A percentile compares a stretch with the other conserved stretches of the same genome.
Evolutionary conservation across 768 basidiomycete species (phyloP).

Genomic region (Lyophyllum decastes): DNA sequence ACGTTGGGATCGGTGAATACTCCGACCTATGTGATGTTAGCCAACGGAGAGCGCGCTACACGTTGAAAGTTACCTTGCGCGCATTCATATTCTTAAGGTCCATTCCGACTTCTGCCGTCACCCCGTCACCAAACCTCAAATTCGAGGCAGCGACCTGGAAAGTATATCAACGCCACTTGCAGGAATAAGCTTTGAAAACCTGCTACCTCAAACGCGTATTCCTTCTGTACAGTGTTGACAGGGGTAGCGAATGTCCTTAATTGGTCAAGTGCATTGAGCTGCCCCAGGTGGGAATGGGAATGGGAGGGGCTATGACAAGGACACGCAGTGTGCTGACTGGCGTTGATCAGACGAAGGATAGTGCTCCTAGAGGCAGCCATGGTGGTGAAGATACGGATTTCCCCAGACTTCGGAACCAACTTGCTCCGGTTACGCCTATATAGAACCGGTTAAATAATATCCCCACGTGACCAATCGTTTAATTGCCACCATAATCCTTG

Average conservation of each 20-base stretch:
- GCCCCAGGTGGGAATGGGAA: conserved; percentile 40
- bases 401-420: conserved; percentile 6
- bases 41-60: conserved; percentile 6
- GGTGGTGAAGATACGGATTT: conserved; percentile 9
- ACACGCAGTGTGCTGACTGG: conserved; percentile 71
- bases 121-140: conserved; percentile 87
- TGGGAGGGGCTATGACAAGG: conserved; percentile 76
- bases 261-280: conserved; percentile 54
- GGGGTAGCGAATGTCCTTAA: conserved; percentile 79
- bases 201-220: conserved; percentile 87
- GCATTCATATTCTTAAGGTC: conserved; percentile 94
- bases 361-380: conserved; percentile 60
- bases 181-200: background rate
- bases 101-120: conserved; percentile 89
- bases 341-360: conserved; percentile 75
- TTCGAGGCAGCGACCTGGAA: conserved; percentile 82
- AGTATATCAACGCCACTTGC: background rate
- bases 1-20: conserved; percentile 93
- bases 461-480: conserved; percentile 13
- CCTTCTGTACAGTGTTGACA: conserved; percentile 69
- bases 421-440: background rate
- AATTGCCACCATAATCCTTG: too few relatives aligned
- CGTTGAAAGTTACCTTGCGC: conserved; percentile 54
- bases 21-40: conserved; percentile 63
- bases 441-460: background rate